Percentiles rank a stretch among this genome's conserved stretches.
Evolutionary conservation across 352 stramenopile genomes (phyloP).

Genomic region (Phytopythium chamaehyphon): DNA sequence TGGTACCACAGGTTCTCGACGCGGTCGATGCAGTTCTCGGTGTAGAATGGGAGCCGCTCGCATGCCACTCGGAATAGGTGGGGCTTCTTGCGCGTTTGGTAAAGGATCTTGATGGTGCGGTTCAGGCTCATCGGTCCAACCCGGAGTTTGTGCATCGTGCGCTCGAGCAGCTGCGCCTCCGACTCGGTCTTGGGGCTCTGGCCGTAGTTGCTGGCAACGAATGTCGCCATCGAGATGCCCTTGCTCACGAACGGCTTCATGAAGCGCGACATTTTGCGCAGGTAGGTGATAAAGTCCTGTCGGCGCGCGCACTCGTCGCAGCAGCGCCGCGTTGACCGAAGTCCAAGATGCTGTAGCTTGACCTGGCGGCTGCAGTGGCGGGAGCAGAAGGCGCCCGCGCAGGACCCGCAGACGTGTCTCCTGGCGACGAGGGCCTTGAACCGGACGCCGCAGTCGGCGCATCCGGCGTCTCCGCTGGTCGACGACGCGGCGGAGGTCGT

Average conservation of each 20-base stretch:
- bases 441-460: conserved; percentile 42
- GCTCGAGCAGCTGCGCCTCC: conserved; percentile 23
- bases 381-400: conserved; percentile 50
- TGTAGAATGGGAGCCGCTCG: conserved; percentile 67
- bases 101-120: conserved; percentile 75
- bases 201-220: conserved; percentile 10
- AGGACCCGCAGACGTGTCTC: conserved; percentile 58
- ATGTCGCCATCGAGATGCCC: conserved; percentile 24
- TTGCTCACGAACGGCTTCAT: conserved; percentile 27
- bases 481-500: conserved; percentile 10
- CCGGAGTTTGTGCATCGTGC: conserved; percentile 48
- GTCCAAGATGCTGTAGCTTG: conserved; percentile 37
- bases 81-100: conserved; percentile 67
- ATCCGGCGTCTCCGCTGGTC: conserved; percentile 25
- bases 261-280: conserved; percentile 29
- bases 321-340: conserved; percentile 30
- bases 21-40: conserved; percentile 68
- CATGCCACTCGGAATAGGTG: conserved; percentile 61
- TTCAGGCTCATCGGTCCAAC: conserved; percentile 65
- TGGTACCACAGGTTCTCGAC: conserved; percentile 81
- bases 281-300: conserved; percentile 54
- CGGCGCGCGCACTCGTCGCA: conserved; percentile 48
- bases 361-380: conserved; percentile 53
- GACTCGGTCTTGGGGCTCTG: conserved; percentile 14
- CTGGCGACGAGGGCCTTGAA: conserved; percentile 45